phyloP scores from a whole-genome alignment of 2,329 filamentous ascomycete species.

The Trichoderma atroviride region DNA sequence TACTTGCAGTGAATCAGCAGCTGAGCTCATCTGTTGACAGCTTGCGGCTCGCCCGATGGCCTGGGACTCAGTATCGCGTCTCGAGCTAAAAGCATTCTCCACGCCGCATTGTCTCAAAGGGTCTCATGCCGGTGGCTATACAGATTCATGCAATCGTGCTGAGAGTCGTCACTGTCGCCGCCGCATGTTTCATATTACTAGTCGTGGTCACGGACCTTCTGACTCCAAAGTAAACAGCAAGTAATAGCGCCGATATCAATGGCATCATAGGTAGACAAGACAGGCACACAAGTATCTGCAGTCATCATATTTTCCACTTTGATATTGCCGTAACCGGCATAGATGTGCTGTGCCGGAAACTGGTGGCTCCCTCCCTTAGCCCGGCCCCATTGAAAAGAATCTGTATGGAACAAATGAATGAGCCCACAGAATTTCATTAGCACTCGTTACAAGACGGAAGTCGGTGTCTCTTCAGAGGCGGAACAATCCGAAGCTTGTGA shows the following conservation, averaged over 20 bases:
- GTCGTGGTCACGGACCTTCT: not conserved
- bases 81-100: constrained; percentile 13
- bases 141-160: constrained; percentile 1
- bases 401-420: constrained; percentile 10
- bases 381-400: constrained; percentile 11
- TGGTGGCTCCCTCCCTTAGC: constrained; percentile 5
- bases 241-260: not conserved
- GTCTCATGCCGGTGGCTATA: constrained; percentile 4
- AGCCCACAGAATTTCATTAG: not conserved
- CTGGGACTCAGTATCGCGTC: constrained; percentile 24
- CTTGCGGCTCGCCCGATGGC: constrained; percentile 19
- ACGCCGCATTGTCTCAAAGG: not conserved
- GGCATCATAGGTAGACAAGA: not conserved
- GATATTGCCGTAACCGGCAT: constrained; percentile 4
- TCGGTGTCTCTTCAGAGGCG: not conserved
- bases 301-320: not conserved
- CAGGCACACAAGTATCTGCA: not conserved
- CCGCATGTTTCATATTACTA: not conserved
- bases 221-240: not conserved
- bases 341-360: constrained; percentile 4
- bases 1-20: not conserved
- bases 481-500: not conserved
- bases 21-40: constrained; percentile 9
- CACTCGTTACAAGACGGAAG: not conserved
- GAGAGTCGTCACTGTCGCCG: not conserved